phyloP scores from a whole-genome alignment of 2,329 filamentous ascomycete species.

The Calonectria naviculata region DNA sequence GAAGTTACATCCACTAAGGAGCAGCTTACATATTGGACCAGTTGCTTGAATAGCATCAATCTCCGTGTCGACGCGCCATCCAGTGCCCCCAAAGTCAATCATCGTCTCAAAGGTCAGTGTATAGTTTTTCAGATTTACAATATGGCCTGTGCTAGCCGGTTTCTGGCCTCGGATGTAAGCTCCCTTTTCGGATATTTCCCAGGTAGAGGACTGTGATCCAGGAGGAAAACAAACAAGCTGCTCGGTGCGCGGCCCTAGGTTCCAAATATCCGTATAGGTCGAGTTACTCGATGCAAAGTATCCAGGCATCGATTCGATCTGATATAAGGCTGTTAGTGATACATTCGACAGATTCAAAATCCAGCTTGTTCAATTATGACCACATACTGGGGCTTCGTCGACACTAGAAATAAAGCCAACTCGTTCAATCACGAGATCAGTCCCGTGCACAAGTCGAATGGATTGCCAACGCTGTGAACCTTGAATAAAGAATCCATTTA shows the following conservation, averaged over 20 bases:
- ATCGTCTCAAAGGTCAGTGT: neutral
- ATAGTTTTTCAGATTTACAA: neutral
- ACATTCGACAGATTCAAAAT: too few relatives aligned
- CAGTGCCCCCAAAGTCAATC: neutral
- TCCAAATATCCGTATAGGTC: neutral
- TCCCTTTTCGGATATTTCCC: neutral
- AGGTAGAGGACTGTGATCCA: neutral
- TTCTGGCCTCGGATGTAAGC: constrained; percentile 1
- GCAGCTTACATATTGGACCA: neutral
- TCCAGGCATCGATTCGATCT: neutral
- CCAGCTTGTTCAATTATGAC: neutral
- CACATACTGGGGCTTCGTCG: neutral
- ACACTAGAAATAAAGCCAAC: neutral
- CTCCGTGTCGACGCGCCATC: neutral
- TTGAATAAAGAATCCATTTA: neutral
- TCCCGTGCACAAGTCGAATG: neutral
- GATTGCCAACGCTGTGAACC: constrained; percentile 10
- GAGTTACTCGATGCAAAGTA: neutral
- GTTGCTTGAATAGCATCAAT: neutral
- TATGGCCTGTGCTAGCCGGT: neutral
- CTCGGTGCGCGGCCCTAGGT: neutral
- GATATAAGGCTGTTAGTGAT: neutral
- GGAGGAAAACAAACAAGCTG: neutral
- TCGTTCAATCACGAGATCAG: neutral
- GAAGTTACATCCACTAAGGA: neutral